phyloP scores from a whole-genome alignment of 371 early-diverging fungal species.

The Saksenaea vasiformis region DNA sequence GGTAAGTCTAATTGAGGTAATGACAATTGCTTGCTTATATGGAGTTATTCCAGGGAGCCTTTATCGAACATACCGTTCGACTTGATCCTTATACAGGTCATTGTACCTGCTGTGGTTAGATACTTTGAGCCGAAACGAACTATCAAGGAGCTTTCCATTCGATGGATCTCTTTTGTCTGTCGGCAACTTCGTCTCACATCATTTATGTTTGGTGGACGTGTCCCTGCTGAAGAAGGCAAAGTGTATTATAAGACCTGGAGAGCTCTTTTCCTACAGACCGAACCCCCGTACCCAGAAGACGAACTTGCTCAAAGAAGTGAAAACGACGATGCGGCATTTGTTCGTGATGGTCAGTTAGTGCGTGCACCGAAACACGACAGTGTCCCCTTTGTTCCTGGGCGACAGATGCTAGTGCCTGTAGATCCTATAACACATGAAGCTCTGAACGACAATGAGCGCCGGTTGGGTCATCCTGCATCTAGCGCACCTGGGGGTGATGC shows the following conservation, averaged over 20 bases:
- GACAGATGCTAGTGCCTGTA: constrained; percentile 69
- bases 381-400: constrained; percentile 63
- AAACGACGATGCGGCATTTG: constrained; percentile 32
- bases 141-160: constrained; percentile 42
- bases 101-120: constrained; percentile 60
- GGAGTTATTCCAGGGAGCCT: constrained; percentile 7
- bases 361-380: constrained; percentile 62
- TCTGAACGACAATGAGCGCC: constrained; percentile 51
- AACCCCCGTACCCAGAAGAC: not conserved
- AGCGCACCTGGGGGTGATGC: constrained; percentile 38
- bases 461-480: constrained; percentile 45
- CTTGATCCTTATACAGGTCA: constrained; percentile 69
- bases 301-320: not conserved
- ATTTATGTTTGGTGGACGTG: constrained; percentile 79
- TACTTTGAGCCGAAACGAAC: constrained; percentile 52
- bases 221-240: constrained; percentile 67
- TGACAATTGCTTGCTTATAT: not conserved
- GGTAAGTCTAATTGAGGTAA: constrained; percentile 36
- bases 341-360: constrained; percentile 54
- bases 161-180: constrained; percentile 67
- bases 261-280: constrained; percentile 28
- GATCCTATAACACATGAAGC: constrained; percentile 51
- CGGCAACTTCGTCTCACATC: constrained; percentile 68
- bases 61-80: constrained; percentile 66
- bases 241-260: constrained; percentile 41